phyloP scores from a whole-genome alignment of 1,284 basidiomycete genomes.

The Heimioporus retisporus region DNA sequence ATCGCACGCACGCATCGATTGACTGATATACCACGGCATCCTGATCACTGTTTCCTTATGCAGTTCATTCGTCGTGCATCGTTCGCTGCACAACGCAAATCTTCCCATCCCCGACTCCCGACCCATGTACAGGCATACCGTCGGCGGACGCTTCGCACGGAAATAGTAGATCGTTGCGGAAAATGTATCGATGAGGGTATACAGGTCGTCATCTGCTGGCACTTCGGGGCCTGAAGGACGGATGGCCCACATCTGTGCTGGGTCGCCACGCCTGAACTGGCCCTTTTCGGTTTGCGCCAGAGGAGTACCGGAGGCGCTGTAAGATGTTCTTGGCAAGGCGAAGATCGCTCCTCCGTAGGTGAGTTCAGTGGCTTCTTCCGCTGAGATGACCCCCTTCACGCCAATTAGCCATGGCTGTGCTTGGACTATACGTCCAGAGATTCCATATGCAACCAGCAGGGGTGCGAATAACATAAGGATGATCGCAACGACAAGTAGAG shows the following conservation, averaged over 20 bases:
- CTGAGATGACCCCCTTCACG: constrained; percentile 34
- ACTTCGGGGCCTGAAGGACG: not conserved
- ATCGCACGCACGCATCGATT: constrained; percentile 1
- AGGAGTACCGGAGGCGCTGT: constrained; percentile 34
- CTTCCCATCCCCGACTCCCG: constrained; percentile 35
- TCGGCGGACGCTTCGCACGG: constrained; percentile 31
- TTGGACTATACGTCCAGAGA: constrained; percentile 30
- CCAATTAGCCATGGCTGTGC: constrained; percentile 37
- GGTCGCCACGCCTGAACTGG: constrained; percentile 27
- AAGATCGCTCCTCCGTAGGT: constrained; percentile 28
- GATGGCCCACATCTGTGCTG: constrained; percentile 15
- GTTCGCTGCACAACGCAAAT: constrained; percentile 33
- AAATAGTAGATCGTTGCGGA: constrained; percentile 41
- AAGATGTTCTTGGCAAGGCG: constrained; percentile 24
- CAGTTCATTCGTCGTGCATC: not conserved
- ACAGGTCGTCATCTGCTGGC: constrained; percentile 22
- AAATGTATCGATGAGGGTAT: constrained; percentile 37
- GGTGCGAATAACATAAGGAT: constrained; percentile 33
- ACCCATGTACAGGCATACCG: constrained; percentile 38
- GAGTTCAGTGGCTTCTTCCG: constrained; percentile 27
- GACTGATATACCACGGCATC: not conserved
- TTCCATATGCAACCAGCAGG: constrained; percentile 26
- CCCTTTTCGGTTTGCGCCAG: constrained; percentile 20
- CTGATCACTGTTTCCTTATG: not conserved
- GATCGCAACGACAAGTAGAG: constrained; percentile 11